These are phyloP conservation scores for Penicillium psychrofluorescens DNA, from an alignment of 495 filamentous ascomycete species.

Conservation along the genomic window DNA sequence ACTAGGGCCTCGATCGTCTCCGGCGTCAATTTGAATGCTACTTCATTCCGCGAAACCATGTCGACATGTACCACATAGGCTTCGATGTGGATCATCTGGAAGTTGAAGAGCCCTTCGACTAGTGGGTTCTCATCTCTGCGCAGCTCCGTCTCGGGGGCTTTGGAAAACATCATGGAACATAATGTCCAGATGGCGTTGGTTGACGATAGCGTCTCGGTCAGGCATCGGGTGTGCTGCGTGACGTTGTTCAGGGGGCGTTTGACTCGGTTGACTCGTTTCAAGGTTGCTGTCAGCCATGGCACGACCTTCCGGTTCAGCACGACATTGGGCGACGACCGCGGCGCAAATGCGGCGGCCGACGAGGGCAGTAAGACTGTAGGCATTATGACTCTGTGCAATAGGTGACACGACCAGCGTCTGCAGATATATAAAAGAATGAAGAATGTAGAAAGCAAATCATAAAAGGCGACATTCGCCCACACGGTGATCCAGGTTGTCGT, in stretches of 20 bases:
- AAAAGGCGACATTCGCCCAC: constrained; percentile 43
- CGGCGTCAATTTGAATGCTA: constrained; percentile 96
- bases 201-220: constrained; percentile 93
- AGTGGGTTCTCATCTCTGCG: constrained; percentile 79
- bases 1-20: constrained; percentile 93
- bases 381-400: constrained; percentile 54
- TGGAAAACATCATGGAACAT: constrained; percentile 86
- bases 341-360: constrained; percentile 94
- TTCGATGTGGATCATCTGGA: constrained; percentile 89
- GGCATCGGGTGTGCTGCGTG: constrained; percentile 89
- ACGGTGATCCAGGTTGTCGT: constrained; percentile 12
- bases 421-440: constrained; percentile 24
- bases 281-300: constrained; percentile 92
- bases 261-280: constrained; percentile 95
- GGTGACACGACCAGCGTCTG: constrained; percentile 23
- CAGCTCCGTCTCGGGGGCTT: constrained; percentile 83
- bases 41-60: constrained; percentile 96
- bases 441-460: constrained; percentile 25
- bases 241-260: constrained; percentile 98
- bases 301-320: constrained; percentile 92
- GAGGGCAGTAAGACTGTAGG: constrained; percentile 86
- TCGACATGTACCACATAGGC: constrained; percentile 99
- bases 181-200: constrained; percentile 92
- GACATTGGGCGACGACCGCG: constrained; percentile 88
- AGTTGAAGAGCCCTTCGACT: constrained; percentile 87